phyloP scores from a whole-genome alignment of 495 filamentous ascomycete genomes.

The Staphylotrichum longicolle region DNA sequence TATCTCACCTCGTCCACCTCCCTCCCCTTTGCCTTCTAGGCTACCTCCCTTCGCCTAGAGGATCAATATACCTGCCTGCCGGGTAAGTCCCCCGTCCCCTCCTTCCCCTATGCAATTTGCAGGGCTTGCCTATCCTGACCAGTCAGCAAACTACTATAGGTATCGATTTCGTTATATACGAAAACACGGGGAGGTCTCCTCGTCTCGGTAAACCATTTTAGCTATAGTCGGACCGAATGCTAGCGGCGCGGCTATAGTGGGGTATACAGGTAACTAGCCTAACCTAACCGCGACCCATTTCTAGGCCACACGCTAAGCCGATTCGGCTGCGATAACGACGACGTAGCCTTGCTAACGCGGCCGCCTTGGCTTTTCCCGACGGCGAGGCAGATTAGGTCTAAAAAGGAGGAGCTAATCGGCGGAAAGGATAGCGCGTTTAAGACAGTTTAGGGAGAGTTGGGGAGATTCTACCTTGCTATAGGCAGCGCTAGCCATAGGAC shows the following conservation, averaged over 20 bases:
- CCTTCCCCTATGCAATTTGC: constrained; percentile 4
- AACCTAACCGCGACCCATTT: constrained; percentile 16
- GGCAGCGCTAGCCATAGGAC: constrained; percentile 17
- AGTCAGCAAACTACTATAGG: constrained; percentile 21
- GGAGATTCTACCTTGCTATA: constrained; percentile 11
- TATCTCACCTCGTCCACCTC: constrained; percentile 12
- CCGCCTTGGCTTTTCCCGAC: constrained; percentile 19
- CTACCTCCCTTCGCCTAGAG: constrained; percentile 8
- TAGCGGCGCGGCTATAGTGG: constrained; percentile 11
- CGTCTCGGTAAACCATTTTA: constrained; percentile 16
- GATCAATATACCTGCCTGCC: constrained; percentile 11
- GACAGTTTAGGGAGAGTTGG: constrained; percentile 5
- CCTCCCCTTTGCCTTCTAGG: constrained; percentile 12
- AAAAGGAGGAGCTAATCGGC: constrained; percentile 10
- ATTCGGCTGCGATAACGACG: constrained; percentile 1
- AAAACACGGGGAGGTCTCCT: constrained; percentile 16
- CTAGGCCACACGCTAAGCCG: constrained; percentile 12
- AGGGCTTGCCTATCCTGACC: constrained; percentile 14
- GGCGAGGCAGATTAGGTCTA: constrained; percentile 20
- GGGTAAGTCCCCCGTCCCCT: constrained; percentile 6
- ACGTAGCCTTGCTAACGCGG: constrained; percentile 16
- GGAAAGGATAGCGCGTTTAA: constrained; percentile 6
- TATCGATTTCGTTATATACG: constrained; percentile 14
- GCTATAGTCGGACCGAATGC: constrained; percentile 18
- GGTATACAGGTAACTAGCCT: constrained; percentile 10